These are phyloP conservation scores for Collybiopsis luxurians DNA, from an alignment of 768 basidiomycete species.

Conservation along the genomic window DNA sequence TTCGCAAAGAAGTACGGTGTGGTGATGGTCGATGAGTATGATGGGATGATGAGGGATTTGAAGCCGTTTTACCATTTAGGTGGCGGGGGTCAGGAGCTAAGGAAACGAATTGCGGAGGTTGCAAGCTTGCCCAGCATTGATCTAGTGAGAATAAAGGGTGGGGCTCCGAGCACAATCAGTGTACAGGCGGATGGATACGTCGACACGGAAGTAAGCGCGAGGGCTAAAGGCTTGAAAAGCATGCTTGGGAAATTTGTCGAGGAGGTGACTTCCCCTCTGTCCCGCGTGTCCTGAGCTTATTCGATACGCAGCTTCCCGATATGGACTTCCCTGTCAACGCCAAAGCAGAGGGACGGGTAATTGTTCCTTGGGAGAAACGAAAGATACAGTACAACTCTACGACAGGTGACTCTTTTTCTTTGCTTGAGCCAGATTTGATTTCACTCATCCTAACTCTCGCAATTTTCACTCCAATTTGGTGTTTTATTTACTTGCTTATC, in stretches of 20 bases:
- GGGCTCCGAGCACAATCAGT: constrained; percentile 54
- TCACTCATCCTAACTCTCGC: no score
- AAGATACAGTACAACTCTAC: not conserved
- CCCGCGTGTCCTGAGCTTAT: not conserved
- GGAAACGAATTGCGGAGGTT: constrained; percentile 4
- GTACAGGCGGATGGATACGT: constrained; percentile 42
- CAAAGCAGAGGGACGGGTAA: constrained; percentile 88
- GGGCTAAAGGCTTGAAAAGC: constrained; percentile 71
- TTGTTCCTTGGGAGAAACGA: constrained; percentile 84
- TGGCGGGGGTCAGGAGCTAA: constrained; percentile 41
- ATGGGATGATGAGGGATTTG: constrained; percentile 73
- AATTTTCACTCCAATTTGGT: no score
- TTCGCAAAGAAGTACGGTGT: constrained; percentile 73
- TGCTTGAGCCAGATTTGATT: no score
- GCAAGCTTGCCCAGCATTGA: constrained; percentile 71
- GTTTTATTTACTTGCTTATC: no score
- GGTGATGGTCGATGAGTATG: constrained; percentile 89
- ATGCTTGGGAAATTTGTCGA: constrained; percentile 57
- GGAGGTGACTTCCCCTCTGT: not conserved
- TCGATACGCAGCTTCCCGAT: constrained; percentile 57
- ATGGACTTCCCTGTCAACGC: constrained; percentile 95
- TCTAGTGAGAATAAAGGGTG: constrained; percentile 73
- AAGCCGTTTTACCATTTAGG: constrained; percentile 75
- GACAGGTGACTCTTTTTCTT: no score
- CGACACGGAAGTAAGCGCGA: constrained; percentile 69